phyloP scores from a whole-genome alignment of 371 early-diverging fungal species.

The Fennellomyces sp. region DNA sequence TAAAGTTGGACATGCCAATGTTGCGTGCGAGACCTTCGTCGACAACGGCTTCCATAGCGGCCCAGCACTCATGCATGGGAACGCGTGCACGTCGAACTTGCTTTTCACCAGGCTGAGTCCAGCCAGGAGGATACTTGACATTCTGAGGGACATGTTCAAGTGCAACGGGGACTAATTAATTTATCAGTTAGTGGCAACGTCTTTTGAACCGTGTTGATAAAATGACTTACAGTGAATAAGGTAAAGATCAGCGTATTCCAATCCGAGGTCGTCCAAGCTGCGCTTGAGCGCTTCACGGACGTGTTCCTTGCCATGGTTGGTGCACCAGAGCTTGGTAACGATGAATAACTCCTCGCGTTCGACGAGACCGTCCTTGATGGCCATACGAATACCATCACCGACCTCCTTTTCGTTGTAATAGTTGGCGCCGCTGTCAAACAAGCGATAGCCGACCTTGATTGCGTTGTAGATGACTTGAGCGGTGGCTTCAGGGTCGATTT shows the following conservation, averaged over 20 bases:
- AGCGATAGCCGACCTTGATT: slow-evolving; percentile 35
- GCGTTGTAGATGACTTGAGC: slow-evolving; percentile 28
- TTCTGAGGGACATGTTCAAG: slow-evolving; percentile 29
- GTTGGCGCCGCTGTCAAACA: slow-evolving; percentile 30
- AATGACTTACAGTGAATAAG: slow-evolving; percentile 44
- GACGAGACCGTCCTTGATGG: slow-evolving; percentile 49
- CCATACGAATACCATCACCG: slow-evolving; percentile 47
- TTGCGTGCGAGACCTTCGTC: slow-evolving; percentile 30
- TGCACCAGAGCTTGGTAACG: slow-evolving; percentile 79
- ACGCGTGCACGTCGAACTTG: slow-evolving; percentile 22
- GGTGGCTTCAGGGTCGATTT: slow-evolving; percentile 30
- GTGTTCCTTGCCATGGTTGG: slow-evolving; percentile 52
- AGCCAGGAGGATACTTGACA: slow-evolving; percentile 25
- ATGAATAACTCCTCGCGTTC: slow-evolving; percentile 68
- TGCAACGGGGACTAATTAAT: slow-evolving; percentile 24
- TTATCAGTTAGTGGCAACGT: neutral
- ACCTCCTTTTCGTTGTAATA: slow-evolving; percentile 65
- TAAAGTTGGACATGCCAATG: slow-evolving; percentile 64
- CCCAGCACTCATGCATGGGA: slow-evolving; percentile 38
- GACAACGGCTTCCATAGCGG: slow-evolving; percentile 29
- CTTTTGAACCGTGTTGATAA: neutral
- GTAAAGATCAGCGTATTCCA: slow-evolving; percentile 77
- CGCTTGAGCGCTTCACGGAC: slow-evolving; percentile 47
- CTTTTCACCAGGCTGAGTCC: slow-evolving; percentile 30
- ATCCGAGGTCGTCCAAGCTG: slow-evolving; percentile 58